These are phyloP conservation scores for Myriangium duriaei DNA, from an alignment of 2,329 filamentous ascomycete species.

Conservation along the genomic window DNA sequence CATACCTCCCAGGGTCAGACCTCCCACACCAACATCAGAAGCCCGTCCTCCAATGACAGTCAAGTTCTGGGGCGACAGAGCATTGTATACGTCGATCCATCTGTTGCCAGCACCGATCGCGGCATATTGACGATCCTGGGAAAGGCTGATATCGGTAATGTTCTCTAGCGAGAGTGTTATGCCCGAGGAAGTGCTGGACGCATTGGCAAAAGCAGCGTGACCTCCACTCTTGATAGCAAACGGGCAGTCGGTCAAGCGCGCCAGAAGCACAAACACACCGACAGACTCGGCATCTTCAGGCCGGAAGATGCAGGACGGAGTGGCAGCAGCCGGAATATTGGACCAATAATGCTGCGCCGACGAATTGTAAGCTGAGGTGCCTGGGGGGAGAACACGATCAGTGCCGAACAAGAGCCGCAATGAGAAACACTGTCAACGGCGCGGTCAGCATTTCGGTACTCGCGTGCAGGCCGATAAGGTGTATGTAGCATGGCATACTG, in stretches of 20 bases:
- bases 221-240: conserved; percentile 21
- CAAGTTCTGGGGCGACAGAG: conserved; percentile 30
- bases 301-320: conserved; percentile 4
- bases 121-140: conserved; percentile 10
- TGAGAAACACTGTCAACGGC: conserved; percentile 3
- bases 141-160: conserved; percentile 13
- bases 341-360: conserved; percentile 2
- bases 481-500: conserved; percentile 4
- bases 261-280: conserved; percentile 1
- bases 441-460: too few species aligned
- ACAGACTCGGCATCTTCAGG: not conserved
- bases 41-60: conserved; percentile 51
- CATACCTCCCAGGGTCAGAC: conserved; percentile 45
- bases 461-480: too few species aligned
- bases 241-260: conserved; percentile 8
- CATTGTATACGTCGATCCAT: conserved; percentile 13
- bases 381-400: conserved; percentile 1
- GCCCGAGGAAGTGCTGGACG: conserved; percentile 17
- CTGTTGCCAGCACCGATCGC: conserved; percentile 13
- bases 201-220: conserved; percentile 15
- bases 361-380: not conserved
- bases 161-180: conserved; percentile 18
- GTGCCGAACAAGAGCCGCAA: conserved; percentile 1
- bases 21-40: conserved; percentile 50
- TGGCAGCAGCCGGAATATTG: conserved; percentile 1